Conservation (phyloP, 768 basidiomycete species). For the Pleurotus giganteus region DNA sequence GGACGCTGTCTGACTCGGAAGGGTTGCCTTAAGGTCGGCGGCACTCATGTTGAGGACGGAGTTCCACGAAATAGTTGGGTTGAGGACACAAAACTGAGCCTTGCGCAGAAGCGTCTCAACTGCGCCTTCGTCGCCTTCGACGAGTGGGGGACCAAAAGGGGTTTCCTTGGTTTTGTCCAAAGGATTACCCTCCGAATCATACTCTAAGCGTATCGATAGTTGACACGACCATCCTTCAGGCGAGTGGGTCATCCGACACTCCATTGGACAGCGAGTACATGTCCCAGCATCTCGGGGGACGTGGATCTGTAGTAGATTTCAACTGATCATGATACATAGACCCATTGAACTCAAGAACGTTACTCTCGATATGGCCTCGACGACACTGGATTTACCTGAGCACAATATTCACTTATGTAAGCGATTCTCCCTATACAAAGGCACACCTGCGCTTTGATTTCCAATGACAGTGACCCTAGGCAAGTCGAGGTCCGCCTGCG, state of each 20-base stretch:
- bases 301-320: slow-evolving; percentile 41
- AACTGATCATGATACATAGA: not conserved
- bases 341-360: slow-evolving; percentile 12
- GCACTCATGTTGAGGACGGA: slow-evolving; percentile 4
- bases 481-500: slow-evolving; percentile 44
- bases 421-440: not conserved
- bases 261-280: slow-evolving; percentile 41
- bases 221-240: slow-evolving; percentile 30
- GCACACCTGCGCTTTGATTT: slow-evolving; percentile 46
- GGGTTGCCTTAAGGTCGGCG: slow-evolving; percentile 16
- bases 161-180: slow-evolving; percentile 19
- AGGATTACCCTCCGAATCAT: slow-evolving; percentile 27
- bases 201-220: slow-evolving; percentile 41
- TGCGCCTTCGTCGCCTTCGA: slow-evolving; percentile 24
- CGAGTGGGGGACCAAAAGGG: slow-evolving; percentile 25
- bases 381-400: slow-evolving; percentile 40
- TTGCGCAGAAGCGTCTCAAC: slow-evolving; percentile 45
- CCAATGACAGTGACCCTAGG: slow-evolving; percentile 52
- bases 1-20: slow-evolving; percentile 10
- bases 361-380: slow-evolving; percentile 50
- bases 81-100: slow-evolving; percentile 29
- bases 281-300: slow-evolving; percentile 50
- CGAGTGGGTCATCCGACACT: slow-evolving; percentile 29
- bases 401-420: not conserved
- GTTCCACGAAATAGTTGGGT: slow-evolving; percentile 14